These are phyloP conservation scores for Nicotiana rustica DNA, from an alignment of 305 asterid genomes.

Conservation along the genomic window DNA sequence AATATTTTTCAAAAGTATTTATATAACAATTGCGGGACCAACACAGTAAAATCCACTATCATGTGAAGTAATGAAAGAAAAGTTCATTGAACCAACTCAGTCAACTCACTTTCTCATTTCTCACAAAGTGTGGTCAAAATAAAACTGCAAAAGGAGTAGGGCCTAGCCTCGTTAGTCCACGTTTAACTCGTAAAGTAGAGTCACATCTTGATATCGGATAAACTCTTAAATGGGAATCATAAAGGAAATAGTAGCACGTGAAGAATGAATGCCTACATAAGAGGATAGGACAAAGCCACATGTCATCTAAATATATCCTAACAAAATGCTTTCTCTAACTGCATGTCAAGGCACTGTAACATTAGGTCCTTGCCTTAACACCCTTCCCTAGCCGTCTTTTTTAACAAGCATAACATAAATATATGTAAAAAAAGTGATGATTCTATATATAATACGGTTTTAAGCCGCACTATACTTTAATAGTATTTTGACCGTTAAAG, in stretches of 20 bases:
- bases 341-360: neutral
- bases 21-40: neutral
- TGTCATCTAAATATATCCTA: neutral
- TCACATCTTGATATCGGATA: neutral
- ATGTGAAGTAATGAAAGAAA: neutral
- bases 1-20: neutral
- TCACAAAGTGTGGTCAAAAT: conserved; percentile 22
- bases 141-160: neutral
- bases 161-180: too few species aligned
- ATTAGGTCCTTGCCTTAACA: neutral
- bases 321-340: neutral
- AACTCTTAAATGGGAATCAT: neutral
- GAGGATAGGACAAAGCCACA: neutral
- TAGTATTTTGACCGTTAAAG: too few species aligned
- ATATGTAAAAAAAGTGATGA: too few species aligned
- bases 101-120: neutral
- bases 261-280: neutral
- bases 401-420: too few species aligned
- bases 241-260: neutral
- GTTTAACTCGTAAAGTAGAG: neutral
- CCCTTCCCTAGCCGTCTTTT: neutral
- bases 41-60: neutral
- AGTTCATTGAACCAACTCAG: neutral
- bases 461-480: too few species aligned
- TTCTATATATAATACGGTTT: too few species aligned